Evolutionary conservation across 2,329 filamentous ascomycete genomes (phyloP).

Genomic region (Diaporthe ampelina): DNA sequence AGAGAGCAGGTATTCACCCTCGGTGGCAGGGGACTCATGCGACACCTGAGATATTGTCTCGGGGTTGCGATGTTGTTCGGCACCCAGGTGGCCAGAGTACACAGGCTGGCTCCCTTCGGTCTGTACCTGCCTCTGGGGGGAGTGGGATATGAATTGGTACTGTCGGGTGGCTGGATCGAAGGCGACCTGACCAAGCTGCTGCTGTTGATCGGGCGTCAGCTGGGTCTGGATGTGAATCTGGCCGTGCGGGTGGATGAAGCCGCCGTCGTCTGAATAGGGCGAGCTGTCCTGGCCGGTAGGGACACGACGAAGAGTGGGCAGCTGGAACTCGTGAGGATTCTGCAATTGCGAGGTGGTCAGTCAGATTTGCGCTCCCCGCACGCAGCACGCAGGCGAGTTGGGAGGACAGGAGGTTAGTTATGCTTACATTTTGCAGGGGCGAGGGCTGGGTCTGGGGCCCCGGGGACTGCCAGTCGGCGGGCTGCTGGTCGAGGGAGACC

Average conservation of each 20-base stretch:
- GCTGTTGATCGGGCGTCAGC: slow-evolving; percentile 54
- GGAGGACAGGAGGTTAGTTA: neutral
- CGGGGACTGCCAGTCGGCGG: slow-evolving; percentile 52
- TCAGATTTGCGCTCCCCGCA: neutral
- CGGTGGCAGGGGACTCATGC: slow-evolving; percentile 69
- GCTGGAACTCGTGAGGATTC: slow-evolving; percentile 56
- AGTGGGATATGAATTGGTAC: slow-evolving; percentile 45
- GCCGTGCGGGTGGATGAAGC: slow-evolving; percentile 57
- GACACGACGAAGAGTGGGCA: slow-evolving; percentile 64
- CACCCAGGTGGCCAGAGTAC: slow-evolving; percentile 54
- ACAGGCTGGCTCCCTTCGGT: slow-evolving; percentile 53
- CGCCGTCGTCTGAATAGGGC: slow-evolving; percentile 56
- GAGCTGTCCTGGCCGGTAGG: slow-evolving; percentile 56
- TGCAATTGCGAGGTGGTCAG: slow-evolving; percentile 46
- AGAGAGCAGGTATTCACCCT: slow-evolving; percentile 60
- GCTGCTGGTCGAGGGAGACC: slow-evolving; percentile 53
- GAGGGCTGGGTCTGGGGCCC: slow-evolving; percentile 55
- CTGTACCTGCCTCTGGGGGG: slow-evolving; percentile 49
- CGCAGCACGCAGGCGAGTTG: slow-evolving; percentile 45
- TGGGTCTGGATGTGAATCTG: slow-evolving; percentile 54
- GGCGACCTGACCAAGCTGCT: slow-evolving; percentile 54
- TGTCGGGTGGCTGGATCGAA: slow-evolving; percentile 54
- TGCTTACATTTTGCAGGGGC: slow-evolving; percentile 59
- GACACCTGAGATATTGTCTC: slow-evolving; percentile 75
- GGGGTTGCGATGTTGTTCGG: slow-evolving; percentile 62